Evolutionary conservation across 2,329 filamentous ascomycete species (phyloP).

Genomic region (Trichoderma gracile): DNA sequence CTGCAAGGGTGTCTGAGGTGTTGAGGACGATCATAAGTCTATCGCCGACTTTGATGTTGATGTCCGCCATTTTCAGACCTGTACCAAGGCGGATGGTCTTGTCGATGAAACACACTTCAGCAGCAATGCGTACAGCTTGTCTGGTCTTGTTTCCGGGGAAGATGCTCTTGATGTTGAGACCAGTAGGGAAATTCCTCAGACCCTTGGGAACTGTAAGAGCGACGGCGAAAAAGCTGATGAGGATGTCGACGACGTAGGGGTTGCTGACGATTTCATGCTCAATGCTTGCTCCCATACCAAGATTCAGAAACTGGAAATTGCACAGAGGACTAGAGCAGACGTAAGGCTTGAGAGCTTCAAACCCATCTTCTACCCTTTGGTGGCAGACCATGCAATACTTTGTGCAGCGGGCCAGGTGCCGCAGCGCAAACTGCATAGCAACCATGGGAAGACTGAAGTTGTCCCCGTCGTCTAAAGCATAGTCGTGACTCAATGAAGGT

Average conservation of each 20-base stretch:
- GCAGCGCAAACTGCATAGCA: slow-evolving; percentile 73
- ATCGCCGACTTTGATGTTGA: background rate
- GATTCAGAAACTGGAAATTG: slow-evolving; percentile 81
- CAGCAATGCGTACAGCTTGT: background rate
- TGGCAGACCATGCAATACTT: slow-evolving; percentile 89
- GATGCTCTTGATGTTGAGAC: slow-evolving; percentile 43
- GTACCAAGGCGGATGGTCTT: slow-evolving; percentile 4
- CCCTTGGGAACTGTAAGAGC: slow-evolving; percentile 46
- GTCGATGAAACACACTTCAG: slow-evolving; percentile 15
- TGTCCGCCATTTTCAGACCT: background rate
- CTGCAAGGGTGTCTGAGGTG: background rate
- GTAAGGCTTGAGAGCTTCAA: slow-evolving; percentile 73
- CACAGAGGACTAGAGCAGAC: slow-evolving; percentile 77
- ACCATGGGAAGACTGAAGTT: slow-evolving; percentile 55
- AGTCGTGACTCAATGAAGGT: slow-evolving; percentile 35
- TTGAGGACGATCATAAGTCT: slow-evolving; percentile 12
- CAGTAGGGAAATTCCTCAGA: slow-evolving; percentile 48
- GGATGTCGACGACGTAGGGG: slow-evolving; percentile 79
- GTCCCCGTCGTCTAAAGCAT: slow-evolving; percentile 35
- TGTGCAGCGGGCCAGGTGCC: slow-evolving; percentile 76
- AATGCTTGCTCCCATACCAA: slow-evolving; percentile 83
- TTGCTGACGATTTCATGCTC: slow-evolving; percentile 81
- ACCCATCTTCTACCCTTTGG: slow-evolving; percentile 61
- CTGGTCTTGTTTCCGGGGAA: background rate
- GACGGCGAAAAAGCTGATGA: slow-evolving; percentile 78